Conservation (phyloP, 179 eudicot species). For the Silene noctiflora region DNA sequence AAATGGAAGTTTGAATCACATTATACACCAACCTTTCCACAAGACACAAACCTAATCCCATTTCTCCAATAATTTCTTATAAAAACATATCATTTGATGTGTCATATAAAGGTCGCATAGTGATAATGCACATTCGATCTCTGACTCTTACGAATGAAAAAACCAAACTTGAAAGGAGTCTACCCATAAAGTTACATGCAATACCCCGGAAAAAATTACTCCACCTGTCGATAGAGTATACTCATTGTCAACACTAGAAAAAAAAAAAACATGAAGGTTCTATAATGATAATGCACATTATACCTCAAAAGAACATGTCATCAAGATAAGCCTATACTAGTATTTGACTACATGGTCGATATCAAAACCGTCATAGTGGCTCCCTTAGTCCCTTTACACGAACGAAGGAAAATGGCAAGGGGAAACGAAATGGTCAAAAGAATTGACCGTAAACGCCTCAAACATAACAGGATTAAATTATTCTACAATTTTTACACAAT, state of each 20-base stretch:
- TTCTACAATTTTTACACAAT: conserved; percentile 20
- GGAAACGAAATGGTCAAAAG: background rate
- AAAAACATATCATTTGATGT: background rate
- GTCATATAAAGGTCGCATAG: too few relatives aligned
- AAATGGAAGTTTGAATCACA: conserved; percentile 17
- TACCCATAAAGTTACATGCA: too few relatives aligned
- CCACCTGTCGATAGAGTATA: too few relatives aligned
- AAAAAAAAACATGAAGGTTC: too few relatives aligned
- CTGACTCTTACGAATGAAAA: too few relatives aligned
- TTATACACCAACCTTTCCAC: conserved; percentile 9
- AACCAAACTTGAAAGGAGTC: too few relatives aligned
- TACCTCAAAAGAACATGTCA: too few relatives aligned
- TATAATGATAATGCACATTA: too few relatives aligned
- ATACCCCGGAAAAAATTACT: too few relatives aligned
- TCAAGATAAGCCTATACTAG: too few relatives aligned
- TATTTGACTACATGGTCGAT: background rate
- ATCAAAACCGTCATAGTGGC: background rate
- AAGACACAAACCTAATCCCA: conserved; percentile 16
- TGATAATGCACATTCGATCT: too few relatives aligned
- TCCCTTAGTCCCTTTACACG: background rate
- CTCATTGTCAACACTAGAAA: too few relatives aligned
- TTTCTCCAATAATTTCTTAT: background rate
- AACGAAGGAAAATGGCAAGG: background rate
- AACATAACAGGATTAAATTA: conserved; percentile 1
- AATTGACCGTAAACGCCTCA: conserved; percentile 6